Evolutionary conservation across 495 filamentous ascomycete genomes (phyloP), one percentile per base, ranked within the genome.

Genomic region (Lepraria neglecta): DNA sequence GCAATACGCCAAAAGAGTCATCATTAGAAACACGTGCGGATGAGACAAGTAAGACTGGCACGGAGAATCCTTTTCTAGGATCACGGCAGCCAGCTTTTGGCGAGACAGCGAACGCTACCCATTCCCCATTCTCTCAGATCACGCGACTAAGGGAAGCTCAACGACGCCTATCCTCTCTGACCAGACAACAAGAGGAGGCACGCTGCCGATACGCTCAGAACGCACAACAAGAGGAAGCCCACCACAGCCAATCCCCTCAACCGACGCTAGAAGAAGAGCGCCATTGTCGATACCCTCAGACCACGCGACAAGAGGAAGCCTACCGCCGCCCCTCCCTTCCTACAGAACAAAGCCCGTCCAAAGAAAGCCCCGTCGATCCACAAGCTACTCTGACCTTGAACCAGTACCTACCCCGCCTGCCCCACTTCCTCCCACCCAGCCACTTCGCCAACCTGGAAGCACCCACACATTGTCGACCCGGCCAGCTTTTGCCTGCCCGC

Each of bases 301-400:
- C 10, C n/a, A 43, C 42, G 38, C 38, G 17, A 57, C 54, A 28
- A 45, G 21, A 44, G 54, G 54, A 44, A 57, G 38, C 40, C 12
- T 33, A 45, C 54, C 44, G 15, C 15, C 45, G 14, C 11, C 35
- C 7, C 9, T 14, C 46, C 56, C 60, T 50, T 48, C 68, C 6
- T 50, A 69, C 70, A 67, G 68, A 72, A 65, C 73, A 75, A 56
- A 69, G 67, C 69, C 58, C 63, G 33, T 42, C 19, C 31, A 42
- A 42, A 50, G 46, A 42, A 42, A 27, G 21, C 27, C 33, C 52
- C 30, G 47, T 24, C 28, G 21, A 35, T 46, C 56, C 40, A 60
- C 66, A 67, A 65, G 63, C 58, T 76, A 72, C 70, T 73, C 75
- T 61, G 71, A 79, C 69, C 72, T 74, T 74, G 73, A 77, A 67